phyloP scores from a whole-genome alignment of 257 asterid genomes.

The Gentiana macrophylla region DNA sequence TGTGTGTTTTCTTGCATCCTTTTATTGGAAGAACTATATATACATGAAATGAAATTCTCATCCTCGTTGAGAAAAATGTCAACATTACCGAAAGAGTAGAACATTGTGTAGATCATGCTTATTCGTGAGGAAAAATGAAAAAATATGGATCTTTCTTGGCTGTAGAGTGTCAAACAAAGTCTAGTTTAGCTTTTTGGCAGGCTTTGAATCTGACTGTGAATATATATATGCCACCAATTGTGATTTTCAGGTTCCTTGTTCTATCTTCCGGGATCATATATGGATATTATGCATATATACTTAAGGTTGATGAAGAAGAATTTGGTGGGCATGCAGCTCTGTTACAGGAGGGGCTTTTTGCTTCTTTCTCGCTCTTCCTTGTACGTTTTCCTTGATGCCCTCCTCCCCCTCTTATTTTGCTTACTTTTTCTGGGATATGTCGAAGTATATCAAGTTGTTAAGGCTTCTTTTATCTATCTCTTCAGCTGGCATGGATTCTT shows the following conservation, averaged over 20 bases:
- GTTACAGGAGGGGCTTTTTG: conserved; percentile 92
- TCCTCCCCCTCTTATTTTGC: background rate
- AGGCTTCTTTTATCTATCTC: background rate
- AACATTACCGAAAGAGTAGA: too few relatives aligned
- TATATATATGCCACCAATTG: conserved; percentile 7
- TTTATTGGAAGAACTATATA: too few relatives aligned
- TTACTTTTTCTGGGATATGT: background rate
- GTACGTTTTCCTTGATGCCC: conserved; percentile 19
- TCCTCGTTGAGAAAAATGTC: too few relatives aligned
- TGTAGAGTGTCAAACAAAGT: too few relatives aligned
- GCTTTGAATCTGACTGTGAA: too few relatives aligned
- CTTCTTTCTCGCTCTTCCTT: conserved; percentile 83
- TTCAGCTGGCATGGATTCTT: conserved; percentile 86
- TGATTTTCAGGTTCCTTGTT: conserved; percentile 45
- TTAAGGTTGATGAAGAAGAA: conserved; percentile 89
- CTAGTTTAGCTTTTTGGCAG: too few relatives aligned
- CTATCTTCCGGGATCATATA: conserved; percentile 74
- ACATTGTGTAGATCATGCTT: too few relatives aligned
- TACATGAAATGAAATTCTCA: too few relatives aligned
- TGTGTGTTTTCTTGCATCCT: too few relatives aligned
- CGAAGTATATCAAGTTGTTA: background rate
- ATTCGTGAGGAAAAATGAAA: too few relatives aligned
- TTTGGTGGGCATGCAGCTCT: conserved; percentile 93
- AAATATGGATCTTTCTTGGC: too few relatives aligned
- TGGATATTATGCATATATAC: conserved; percentile 62